Evolutionary conservation across 208 protist species (phyloP), one percentile per base, ranked within the genome.

Genomic region (Trypanosoma rangeli): DNA sequence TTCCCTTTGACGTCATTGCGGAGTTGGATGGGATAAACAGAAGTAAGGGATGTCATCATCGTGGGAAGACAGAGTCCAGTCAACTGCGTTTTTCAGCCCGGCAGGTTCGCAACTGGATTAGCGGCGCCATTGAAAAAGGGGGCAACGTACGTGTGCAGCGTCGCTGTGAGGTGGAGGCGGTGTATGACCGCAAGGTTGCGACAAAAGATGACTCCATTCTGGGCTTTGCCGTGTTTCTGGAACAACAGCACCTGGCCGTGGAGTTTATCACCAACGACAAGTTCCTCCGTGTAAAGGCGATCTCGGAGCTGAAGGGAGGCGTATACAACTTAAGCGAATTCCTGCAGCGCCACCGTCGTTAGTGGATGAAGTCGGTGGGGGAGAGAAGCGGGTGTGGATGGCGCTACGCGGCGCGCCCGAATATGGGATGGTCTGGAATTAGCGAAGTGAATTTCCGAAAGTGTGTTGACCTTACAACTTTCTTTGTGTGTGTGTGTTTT

Each of bases 181-280:
- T 63, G 12, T 95, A 90, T 73, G 82, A 93, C 55, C 56, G 68
- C 13, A 58, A 78, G n/a, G 69, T 76, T 22, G 64, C 54, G 2
- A 84, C 44, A 33, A 93, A 92, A 46, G 90, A 95, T 65, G 87
- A 94, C 61, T 76, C 74, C 55, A 95, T 95, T 56, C 74, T 95
- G 1, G 90, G 86, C 16, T 95, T 87, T 67, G 90, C 87, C 18
- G 83, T 95, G 24, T 95, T 79, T 77, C 73, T 95, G 29, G 70
- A 68, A 3, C 57, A 67, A 10, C 26, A 76, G 35, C 29, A 63
- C 13, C 42, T 26, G 0, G 12, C 5, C 7, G 83, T 95, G 15
- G 16, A 84, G 35, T 94, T 95, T 67, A 77, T 95, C 5, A 87
- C 86, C 2, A 86, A 95, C 48, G 90, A 95, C 74, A 92, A 90